phyloP scores from a whole-genome alignment of 257 asterid species.

The Solanum commersonii region DNA sequence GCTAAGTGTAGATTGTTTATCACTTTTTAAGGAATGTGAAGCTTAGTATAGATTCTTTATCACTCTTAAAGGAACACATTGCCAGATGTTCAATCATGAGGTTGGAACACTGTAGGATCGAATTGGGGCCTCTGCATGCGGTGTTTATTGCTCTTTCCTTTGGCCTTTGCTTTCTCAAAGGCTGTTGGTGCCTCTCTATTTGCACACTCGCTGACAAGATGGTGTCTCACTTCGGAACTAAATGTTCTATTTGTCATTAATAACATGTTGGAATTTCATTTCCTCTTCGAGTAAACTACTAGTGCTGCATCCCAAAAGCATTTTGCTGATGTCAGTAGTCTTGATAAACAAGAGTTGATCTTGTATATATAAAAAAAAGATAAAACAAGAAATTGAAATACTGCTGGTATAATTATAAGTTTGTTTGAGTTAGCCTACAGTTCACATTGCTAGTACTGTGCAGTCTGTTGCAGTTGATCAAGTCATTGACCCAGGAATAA shows the following conservation, averaged over 20 bases:
- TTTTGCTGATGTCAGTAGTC: not conserved
- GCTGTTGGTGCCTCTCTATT: not conserved
- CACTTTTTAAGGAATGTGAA: not conserved
- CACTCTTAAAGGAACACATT: not conserved
- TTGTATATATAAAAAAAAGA: not conserved
- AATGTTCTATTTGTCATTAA: not conserved
- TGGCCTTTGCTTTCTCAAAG: not conserved
- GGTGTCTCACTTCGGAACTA: not conserved
- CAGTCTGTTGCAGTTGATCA: slow-evolving; percentile 63
- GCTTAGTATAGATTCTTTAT: not conserved
- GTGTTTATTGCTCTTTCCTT: not conserved
- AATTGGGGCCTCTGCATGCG: not conserved
- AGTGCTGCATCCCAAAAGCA: not conserved
- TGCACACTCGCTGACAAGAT: not conserved
- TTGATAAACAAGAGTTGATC: not conserved
- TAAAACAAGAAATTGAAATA: not conserved
- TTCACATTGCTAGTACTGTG: slow-evolving; percentile 4
- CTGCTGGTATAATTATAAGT: not conserved
- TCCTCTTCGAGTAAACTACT: not conserved
- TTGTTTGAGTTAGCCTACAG: not conserved
- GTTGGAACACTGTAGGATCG: not conserved
- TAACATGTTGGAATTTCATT: not conserved
- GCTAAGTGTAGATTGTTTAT: not conserved
- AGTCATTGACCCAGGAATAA: slow-evolving; percentile 68
- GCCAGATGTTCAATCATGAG: not conserved